Evolutionary conservation across 2,329 filamentous ascomycete genomes (phyloP).

Genomic region (Pseudophaeomoniella oleicola): DNA sequence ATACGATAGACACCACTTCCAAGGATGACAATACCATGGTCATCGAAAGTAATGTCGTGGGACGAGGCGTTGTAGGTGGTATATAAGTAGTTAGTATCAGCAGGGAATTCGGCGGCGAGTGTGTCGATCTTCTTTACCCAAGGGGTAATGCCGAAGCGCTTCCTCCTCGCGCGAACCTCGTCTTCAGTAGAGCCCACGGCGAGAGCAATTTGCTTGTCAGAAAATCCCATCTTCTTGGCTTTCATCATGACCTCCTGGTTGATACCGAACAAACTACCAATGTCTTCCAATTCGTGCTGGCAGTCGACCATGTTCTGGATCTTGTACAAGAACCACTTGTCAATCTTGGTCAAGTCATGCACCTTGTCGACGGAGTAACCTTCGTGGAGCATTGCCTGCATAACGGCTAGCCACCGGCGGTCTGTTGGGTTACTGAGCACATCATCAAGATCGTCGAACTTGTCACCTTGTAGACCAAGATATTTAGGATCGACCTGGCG

Average conservation of each 20-base stretch:
- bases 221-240: constrained; percentile 97
- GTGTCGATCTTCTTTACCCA: constrained; percentile 99
- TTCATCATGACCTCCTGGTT: constrained; percentile 80
- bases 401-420: constrained; percentile 91
- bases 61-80: constrained; percentile 94
- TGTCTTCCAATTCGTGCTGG: constrained; percentile 68
- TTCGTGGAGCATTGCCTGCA: constrained; percentile 95
- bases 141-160: constrained; percentile 76
- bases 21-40: constrained; percentile 77
- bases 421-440: constrained; percentile 88
- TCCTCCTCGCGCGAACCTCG: constrained; percentile 70
- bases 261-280: constrained; percentile 67
- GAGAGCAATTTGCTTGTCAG: constrained; percentile 82
- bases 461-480: constrained; percentile 85
- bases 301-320: constrained; percentile 92
- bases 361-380: constrained; percentile 85
- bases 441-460: constrained; percentile 84
- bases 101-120: constrained; percentile 89
- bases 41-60: constrained; percentile 87
- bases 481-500: constrained; percentile 89
- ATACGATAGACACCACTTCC: constrained; percentile 96
- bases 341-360: constrained; percentile 92
- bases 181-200: constrained; percentile 79
- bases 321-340: constrained; percentile 99
- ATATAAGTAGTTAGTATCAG: constrained; percentile 89